phyloP scores from a whole-genome alignment of 225 moss, liverwort and hornwort genomes.

The Straminergon stramineum region DNA sequence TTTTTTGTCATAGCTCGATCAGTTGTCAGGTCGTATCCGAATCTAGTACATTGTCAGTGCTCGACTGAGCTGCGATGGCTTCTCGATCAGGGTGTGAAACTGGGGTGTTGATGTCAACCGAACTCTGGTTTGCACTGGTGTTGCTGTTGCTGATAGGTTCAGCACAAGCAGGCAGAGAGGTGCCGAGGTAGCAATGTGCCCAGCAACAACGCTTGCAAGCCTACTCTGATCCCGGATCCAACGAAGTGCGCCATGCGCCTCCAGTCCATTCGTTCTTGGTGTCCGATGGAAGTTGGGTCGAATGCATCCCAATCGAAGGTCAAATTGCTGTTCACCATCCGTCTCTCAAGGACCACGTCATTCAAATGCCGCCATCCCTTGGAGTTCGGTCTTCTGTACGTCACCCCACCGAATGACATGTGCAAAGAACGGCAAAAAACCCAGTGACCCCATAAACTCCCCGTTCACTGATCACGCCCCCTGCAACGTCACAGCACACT shows the following conservation, averaged over 20 bases:
- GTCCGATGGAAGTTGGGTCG: conserved; percentile 22
- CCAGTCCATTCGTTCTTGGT: conserved; percentile 1
- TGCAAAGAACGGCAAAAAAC: too few species aligned
- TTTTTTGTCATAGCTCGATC: neutral
- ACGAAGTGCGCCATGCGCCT: neutral
- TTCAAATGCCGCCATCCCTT: neutral
- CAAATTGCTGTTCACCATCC: conserved; percentile 29
- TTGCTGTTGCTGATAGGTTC: neutral
- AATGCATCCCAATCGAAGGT: conserved; percentile 21
- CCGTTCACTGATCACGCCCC: too few species aligned
- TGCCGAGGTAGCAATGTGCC: neutral
- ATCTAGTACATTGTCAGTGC: neutral
- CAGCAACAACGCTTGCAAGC: neutral
- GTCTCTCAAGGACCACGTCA: conserved; percentile 10
- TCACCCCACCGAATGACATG: too few species aligned
- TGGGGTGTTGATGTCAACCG: neutral
- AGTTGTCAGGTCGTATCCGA: neutral
- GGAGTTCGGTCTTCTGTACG: too few species aligned
- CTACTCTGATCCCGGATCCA: neutral
- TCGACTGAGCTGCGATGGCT: neutral
- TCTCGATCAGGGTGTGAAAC: neutral
- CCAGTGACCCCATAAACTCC: too few species aligned
- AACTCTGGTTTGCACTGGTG: neutral
- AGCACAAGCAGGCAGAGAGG: neutral
- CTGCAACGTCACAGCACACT: too few species aligned